A percentile compares a stretch with the other conserved stretches of the same genome.
Evolutionary conservation across 768 basidiomycete genomes (phyloP).

Genomic region (Xerocomellus amylosporus): DNA sequence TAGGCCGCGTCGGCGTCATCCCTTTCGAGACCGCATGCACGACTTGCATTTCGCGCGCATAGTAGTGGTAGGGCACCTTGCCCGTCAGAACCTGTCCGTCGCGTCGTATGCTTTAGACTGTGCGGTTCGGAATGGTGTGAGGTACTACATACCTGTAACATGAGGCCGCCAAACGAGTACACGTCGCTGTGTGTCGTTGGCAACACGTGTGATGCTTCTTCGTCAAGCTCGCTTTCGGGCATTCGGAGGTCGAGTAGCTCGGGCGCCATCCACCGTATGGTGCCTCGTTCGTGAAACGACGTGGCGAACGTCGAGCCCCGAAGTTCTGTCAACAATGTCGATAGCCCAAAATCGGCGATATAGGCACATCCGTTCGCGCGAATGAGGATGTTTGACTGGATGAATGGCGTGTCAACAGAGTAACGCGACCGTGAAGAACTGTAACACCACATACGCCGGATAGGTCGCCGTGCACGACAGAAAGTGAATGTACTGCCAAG

Average conservation of each 20-base stretch:
- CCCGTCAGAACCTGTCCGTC: constrained; percentile 1
- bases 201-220: background rate
- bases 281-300: background rate
- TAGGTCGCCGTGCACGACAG: constrained; percentile 11
- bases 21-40: constrained; percentile 3
- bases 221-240: background rate
- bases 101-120: background rate
- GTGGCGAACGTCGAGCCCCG: constrained; percentile 1
- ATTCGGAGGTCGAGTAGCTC: background rate
- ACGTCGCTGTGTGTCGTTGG: background rate
- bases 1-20: background rate
- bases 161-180: constrained; percentile 4
- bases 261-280: background rate
- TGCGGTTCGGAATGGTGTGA: background rate
- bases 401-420: background rate
- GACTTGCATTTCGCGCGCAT: constrained; percentile 6
- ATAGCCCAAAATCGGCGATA: constrained; percentile 8
- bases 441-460: constrained; percentile 3
- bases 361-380: background rate
- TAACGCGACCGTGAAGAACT: background rate
- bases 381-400: constrained; percentile 8
- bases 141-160: background rate
- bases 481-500: background rate
- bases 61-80: constrained; percentile 14
- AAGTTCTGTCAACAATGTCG: constrained; percentile 4